These are phyloP conservation scores for Erigeron canadensis DNA, from an alignment of 129 eudicot species.

Conservation along the genomic window DNA sequence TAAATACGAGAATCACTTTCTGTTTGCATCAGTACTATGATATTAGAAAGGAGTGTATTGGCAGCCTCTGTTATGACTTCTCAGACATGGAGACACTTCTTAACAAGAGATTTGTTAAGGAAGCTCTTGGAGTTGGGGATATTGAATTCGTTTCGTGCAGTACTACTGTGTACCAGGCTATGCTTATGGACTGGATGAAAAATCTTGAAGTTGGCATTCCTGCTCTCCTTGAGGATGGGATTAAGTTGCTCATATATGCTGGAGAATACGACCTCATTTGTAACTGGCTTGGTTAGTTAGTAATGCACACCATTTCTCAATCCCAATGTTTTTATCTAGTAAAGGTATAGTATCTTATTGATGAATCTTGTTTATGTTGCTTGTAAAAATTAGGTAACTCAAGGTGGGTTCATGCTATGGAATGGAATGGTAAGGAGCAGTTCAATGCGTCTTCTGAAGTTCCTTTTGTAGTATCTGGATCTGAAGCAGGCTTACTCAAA, in stretches of 20 bases:
- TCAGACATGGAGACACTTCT: slow-evolving; percentile 64
- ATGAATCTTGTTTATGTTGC: background rate
- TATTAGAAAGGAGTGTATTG: slow-evolving; percentile 58
- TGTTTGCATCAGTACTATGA: slow-evolving; percentile 59
- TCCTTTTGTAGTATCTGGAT: slow-evolving; percentile 59
- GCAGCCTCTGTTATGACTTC: slow-evolving; percentile 71
- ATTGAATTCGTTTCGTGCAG: slow-evolving; percentile 76
- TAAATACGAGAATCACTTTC: background rate
- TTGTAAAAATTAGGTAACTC: slow-evolving; percentile 48
- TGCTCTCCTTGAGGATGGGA: slow-evolving; percentile 65
- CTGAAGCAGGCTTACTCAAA: slow-evolving; percentile 67
- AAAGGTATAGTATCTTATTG: too few relatives aligned
- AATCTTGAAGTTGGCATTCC: slow-evolving; percentile 78
- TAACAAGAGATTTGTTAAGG: slow-evolving; percentile 41
- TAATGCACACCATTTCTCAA: background rate
- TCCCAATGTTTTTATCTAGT: background rate
- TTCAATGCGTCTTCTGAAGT: slow-evolving; percentile 44
- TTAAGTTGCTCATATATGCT: slow-evolving; percentile 59
- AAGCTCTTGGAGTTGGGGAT: slow-evolving; percentile 70
- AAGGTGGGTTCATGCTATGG: slow-evolving; percentile 84
- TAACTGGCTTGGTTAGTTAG: slow-evolving; percentile 73
- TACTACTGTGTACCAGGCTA: slow-evolving; percentile 52
- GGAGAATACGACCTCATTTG: slow-evolving; percentile 80
- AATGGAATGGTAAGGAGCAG: slow-evolving; percentile 72
- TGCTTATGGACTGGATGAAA: slow-evolving; percentile 72